Base-by-base conservation (phyloP, 495 filamentous ascomycete genomes). In the Talaromyces thailandensis region DNA sequence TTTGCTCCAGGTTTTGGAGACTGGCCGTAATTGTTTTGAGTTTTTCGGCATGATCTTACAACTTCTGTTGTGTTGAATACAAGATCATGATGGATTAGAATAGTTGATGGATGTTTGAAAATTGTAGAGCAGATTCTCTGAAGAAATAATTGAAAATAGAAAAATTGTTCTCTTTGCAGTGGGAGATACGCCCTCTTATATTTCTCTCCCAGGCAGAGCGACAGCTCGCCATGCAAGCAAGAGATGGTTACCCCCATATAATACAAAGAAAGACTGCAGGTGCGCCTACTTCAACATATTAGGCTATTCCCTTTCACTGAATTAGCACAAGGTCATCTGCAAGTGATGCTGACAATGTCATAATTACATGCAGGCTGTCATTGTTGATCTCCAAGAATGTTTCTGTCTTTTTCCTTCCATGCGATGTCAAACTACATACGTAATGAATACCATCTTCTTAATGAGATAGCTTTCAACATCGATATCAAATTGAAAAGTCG, bases 1-100 rank as follows among this genome's bases (percentile, higher is more conserved):
- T 52, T 23, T 58, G 57, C 26, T 65, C 61, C 16, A 58, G 61
- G 35, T 67, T 64, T 4, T 40, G 35, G 35, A 40, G 35, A 14
- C 35, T 40, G 35, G 35, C 35, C 35, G 16, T 40, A 14, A 16
- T 40, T 40, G 35, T 40, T 16, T 40, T 16, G 35, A 40, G 11
- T 5, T 40, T 16, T 40, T 40, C 12, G 35, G 14, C 35, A 40
- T 40, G 12, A 16, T 40, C 12, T 35, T 35, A 2, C 32, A 35
- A 1, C 14, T 35, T 35, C 11, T 14, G 32, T 2, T 6, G 11
- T 12, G 2, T 35, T 35, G 4, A 35, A 35, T 11, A 35, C 1
- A 35, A 4, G 14, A 6, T 29, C 1, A 5, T 40, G 3, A 40
- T 40, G 16, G 35, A 40, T 40, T 4, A 40, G 11, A 40, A 16